A percentile compares a stretch with the other conserved stretches of the same genome.
Conservation (phyloP, 306 rosid genomes). For the Crataegus laevigata region DNA sequence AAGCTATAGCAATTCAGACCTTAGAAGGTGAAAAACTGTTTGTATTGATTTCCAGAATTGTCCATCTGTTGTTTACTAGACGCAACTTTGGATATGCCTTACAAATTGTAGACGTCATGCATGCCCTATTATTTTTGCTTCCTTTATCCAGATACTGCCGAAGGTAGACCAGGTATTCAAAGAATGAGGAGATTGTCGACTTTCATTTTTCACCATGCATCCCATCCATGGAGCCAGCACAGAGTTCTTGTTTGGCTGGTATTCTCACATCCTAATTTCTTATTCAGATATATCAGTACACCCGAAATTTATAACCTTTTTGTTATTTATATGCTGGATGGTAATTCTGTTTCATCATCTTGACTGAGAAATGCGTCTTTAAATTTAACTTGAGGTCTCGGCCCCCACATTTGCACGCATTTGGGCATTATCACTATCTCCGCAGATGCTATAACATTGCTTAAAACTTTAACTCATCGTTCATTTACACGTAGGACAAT, state of each 20-base stretch:
- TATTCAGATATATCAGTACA: background rate
- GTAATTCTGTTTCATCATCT: too few relatives aligned
- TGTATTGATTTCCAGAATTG: background rate
- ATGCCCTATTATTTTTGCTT: constrained; percentile 2
- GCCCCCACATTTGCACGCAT: too few relatives aligned
- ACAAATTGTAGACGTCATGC: background rate
- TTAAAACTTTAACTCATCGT: background rate
- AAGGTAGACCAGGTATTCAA: constrained; percentile 14
- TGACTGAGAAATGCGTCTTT: too few relatives aligned
- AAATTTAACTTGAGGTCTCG: too few relatives aligned
- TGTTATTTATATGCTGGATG: too few relatives aligned
- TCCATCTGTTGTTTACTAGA: background rate
- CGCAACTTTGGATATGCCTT: background rate
- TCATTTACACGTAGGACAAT: background rate
- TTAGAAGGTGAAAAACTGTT: constrained; percentile 40
- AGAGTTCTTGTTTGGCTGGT: constrained; percentile 91
- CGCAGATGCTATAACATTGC: background rate
- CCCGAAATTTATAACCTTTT: background rate
- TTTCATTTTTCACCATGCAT: constrained; percentile 58
- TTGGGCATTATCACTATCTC: too few relatives aligned
- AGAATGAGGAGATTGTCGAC: constrained; percentile 58
- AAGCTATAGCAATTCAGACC: constrained; percentile 44
- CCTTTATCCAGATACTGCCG: constrained; percentile 38
- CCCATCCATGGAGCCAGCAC: constrained; percentile 89
- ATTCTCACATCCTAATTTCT: constrained; percentile 14